Conservation (phyloP, 306 rosid species). For the Benincasa hispida region DNA sequence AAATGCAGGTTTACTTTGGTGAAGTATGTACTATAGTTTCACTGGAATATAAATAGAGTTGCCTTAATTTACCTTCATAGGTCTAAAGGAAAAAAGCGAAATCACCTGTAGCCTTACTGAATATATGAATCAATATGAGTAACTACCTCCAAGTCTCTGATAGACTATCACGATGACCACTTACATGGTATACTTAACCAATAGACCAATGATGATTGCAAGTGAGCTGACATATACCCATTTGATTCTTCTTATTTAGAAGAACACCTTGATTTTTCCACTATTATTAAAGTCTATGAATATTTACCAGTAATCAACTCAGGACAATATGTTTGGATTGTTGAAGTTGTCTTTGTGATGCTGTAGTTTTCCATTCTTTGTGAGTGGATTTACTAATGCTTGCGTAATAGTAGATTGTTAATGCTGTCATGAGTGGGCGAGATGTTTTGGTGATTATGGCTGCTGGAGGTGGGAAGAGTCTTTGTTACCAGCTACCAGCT, state of each 20-base stretch:
- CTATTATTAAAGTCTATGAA: background rate
- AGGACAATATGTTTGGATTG: background rate
- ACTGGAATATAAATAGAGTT: background rate
- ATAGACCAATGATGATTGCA: background rate
- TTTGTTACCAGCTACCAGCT: slow-evolving; percentile 94
- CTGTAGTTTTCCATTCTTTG: background rate
- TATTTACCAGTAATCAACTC: background rate
- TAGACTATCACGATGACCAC: background rate
- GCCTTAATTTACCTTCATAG: background rate
- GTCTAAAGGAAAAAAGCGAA: background rate
- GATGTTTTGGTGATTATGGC: slow-evolving; percentile 95
- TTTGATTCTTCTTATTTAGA: background rate
- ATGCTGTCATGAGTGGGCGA: slow-evolving; percentile 80
- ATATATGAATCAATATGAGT: background rate
- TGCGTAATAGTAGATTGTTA: slow-evolving; percentile 48
- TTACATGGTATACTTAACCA: background rate
- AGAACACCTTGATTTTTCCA: background rate
- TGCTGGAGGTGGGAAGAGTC: slow-evolving; percentile 98
- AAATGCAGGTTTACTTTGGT: background rate
- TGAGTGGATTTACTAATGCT: slow-evolving; percentile 14
- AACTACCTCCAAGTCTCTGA: background rate
- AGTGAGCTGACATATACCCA: background rate
- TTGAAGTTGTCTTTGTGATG: background rate
- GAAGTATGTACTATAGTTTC: background rate
- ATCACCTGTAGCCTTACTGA: background rate